Base-by-base conservation (phyloP, 345 rosid genomes). In the Mangifera indica region DNA sequence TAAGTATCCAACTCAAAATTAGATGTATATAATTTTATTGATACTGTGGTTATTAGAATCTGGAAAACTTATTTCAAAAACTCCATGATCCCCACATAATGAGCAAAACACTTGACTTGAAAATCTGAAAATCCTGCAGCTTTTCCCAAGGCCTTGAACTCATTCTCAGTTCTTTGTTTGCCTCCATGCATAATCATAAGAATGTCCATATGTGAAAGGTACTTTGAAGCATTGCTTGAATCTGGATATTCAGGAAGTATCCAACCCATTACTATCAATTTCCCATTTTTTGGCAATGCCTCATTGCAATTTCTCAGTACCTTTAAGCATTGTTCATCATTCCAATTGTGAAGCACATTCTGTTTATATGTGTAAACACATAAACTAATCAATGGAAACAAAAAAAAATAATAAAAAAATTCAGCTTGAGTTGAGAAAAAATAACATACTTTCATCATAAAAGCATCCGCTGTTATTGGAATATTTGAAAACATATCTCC, bases 381-480 rank as follows among this genome's bases (percentile, higher is more conserved):
- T 1, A 34, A 26, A 29, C 34, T 29, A 29, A 29, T 29, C 11
- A 40, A 8, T 13, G 15, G 7, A 1, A 5, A 29, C 20, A 7
- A 63, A 15, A 20, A 10, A 17, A 63, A 63, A 20, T 1, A 0
- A 63, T 1, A 63, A 2, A 5, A 14, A 4, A 12, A 63, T 1
- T 48, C 12, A 21, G 24, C 20, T 29, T 29, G 32, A 1, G 3
- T 3, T 34, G 40, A 4, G 2, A 34, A 5, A 34, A 34, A 17
- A n/a, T n/a, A n/a, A 14, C 44, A 42, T 7, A 74, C 81, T 78
- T 74, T 79, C 65, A 79, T 34, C 63, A 78, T 60, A 25, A 78
- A 60, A 11, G 78, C 75, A 17, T 48, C 52, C 4, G 40, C 40
- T 34, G 40, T 34, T 3, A 34, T 5, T 34, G 40, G 40, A 34